phyloP scores from a whole-genome alignment of 2,329 filamentous ascomycete species.

The Trichoderma koningiopsis region DNA sequence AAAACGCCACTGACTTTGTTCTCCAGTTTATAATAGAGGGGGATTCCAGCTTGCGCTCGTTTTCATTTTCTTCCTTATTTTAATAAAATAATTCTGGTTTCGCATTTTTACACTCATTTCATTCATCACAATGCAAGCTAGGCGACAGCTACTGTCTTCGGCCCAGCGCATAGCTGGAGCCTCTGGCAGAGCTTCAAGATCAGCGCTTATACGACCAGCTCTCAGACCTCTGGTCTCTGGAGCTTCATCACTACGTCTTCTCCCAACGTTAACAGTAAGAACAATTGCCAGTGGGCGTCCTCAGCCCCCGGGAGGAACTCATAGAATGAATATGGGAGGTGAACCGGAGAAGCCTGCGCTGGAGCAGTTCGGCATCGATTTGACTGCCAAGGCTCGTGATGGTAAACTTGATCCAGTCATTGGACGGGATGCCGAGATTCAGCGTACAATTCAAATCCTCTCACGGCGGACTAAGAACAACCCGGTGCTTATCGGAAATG shows the following conservation, averaged over 20 bases:
- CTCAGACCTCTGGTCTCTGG: neutral
- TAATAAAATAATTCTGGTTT: neutral
- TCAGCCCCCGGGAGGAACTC: conserved; percentile 87
- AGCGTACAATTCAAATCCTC: conserved; percentile 90
- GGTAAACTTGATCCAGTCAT: conserved; percentile 97
- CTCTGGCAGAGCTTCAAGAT: conserved; percentile 35
- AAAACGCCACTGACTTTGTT: neutral
- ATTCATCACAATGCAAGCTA: conserved; percentile 45
- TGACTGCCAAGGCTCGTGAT: conserved; percentile 80
- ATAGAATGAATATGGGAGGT: conserved; percentile 86
- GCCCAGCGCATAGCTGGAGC: conserved; percentile 43
- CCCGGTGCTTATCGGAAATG: conserved; percentile 87
- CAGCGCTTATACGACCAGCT: conserved; percentile 34
- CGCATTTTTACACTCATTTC: conserved; percentile 10
- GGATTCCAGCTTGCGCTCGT: neutral
- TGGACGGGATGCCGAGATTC: conserved; percentile 86
- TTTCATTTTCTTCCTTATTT: neutral
- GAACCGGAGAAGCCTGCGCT: conserved; percentile 77
- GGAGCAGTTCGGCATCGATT: conserved; percentile 87
- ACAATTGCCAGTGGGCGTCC: conserved; percentile 72
- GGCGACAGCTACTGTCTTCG: conserved; percentile 44
- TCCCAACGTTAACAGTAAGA: conserved; percentile 49
- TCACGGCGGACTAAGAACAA: conserved; percentile 95
- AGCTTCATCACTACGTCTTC: conserved; percentile 33
- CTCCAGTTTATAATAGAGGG: neutral